Evolutionary conservation across 805 yeast species (phyloP), one percentile per base, ranked within the genome.

Genomic region (Hanseniaspora pseudoguilliermondii): DNA sequence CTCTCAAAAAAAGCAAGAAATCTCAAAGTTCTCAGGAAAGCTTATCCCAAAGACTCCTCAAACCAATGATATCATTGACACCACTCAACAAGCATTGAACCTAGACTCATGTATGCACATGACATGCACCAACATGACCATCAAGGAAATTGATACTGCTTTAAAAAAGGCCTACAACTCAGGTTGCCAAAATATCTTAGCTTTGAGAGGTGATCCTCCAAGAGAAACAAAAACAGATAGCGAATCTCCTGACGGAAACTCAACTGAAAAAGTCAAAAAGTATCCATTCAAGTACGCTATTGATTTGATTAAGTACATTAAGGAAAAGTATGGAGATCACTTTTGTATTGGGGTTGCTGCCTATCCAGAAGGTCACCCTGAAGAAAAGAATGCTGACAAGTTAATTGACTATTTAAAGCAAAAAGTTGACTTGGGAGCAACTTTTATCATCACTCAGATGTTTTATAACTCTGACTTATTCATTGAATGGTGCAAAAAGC

Each of bases 281-380:
- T 69, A 39, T 82, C 84, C 8, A 89, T 93, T 93, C 73, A 73
- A 75, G 59, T 86, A 88, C 64, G 97, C 98, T 27, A 84, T 80
- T 65, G 97, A 93, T 69, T 75, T 93, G 66, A 83, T 93, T 60
- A 66, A 67, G 49, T 83, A 91, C 69, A 93, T 93, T 63, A 80
- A 83, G 61, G 65, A 66, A 55, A 76, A 82, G 60, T 90, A 88
- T 64, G 97, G 95, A 32, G 81, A 85, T 67, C 86, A 89, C 71
- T 90, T 93, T 71, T 85, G 84, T 68, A 89, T 93, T 62, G 98
- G 97, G 52, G 95, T 93, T 23, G 97, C 97, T 10, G 98, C 87
- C 2, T 93, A 93, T 67, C 97, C 98, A 1, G 98, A 93, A 68
- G 97, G 97, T 2, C 96, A 90, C 64, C 90, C 96, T 3, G 98